These are phyloP conservation scores for Fagus sylvatica DNA, from an alignment of 306 rosid genomes.

Conservation along the genomic window DNA sequence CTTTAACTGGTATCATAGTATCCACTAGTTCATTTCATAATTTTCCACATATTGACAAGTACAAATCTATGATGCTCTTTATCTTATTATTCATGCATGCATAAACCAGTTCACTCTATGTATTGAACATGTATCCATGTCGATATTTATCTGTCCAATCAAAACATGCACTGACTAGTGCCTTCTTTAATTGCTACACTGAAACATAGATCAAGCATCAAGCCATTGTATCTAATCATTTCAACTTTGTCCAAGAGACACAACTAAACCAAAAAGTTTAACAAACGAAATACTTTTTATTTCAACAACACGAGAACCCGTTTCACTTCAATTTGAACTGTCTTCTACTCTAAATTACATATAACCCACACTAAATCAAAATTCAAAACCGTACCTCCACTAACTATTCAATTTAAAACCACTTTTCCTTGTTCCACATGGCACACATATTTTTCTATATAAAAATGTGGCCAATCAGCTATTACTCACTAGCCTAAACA, in stretches of 20 bases:
- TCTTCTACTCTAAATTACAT: conserved; percentile 2
- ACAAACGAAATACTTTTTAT: not conserved
- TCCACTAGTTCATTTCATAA: not conserved
- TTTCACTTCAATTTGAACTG: not conserved
- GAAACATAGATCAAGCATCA: not conserved
- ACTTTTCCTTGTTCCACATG: no score
- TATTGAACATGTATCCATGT: not conserved
- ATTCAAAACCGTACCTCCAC: not conserved
- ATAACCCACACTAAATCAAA: not conserved
- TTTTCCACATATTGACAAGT: not conserved
- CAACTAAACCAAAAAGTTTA: not conserved
- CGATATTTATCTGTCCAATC: not conserved
- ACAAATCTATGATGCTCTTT: not conserved
- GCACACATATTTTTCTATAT: no score
- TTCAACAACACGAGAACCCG: not conserved
- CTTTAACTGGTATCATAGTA: not conserved
- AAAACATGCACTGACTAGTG: not conserved
- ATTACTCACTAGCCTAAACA: no score
- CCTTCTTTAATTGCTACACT: not conserved
- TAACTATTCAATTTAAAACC: no score
- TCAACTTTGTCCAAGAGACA: not conserved
- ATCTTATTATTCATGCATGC: not conserved
- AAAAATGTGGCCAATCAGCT: no score
- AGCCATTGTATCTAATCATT: not conserved
- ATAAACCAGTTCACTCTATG: not conserved